phyloP scores from a whole-genome alignment of 352 stramenopile genomes.

The Pythium apleroticum region DNA sequence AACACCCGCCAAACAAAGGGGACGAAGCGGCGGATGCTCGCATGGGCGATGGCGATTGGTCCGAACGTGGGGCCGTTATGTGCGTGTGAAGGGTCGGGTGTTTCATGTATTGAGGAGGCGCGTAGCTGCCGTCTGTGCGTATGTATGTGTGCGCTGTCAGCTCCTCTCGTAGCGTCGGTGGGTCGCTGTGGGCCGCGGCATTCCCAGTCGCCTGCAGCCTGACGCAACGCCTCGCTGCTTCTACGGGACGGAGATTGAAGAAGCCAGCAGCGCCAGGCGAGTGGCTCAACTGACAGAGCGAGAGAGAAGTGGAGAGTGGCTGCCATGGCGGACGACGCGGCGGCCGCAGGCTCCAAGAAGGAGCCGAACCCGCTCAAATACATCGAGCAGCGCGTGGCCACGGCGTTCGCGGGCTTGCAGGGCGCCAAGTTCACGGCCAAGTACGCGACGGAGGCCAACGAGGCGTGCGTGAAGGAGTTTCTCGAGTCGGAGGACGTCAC shows the following conservation, averaged over 20 bases:
- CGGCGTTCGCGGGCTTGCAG: slow-evolving; percentile 54
- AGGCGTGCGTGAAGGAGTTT: slow-evolving; percentile 88
- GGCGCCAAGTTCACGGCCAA: slow-evolving; percentile 80
- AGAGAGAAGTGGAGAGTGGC: not conserved
- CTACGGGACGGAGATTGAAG: slow-evolving; percentile 15
- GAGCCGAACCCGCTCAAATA: slow-evolving; percentile 78
- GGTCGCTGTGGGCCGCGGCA: not conserved
- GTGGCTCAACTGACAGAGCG: not conserved
- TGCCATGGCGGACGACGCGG: slow-evolving; percentile 53
- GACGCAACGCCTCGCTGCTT: not conserved
- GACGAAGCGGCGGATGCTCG: not conserved
- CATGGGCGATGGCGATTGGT: not conserved
- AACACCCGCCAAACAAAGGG: not conserved
- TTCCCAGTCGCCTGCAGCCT: slow-evolving; percentile 7
- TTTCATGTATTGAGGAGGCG: slow-evolving; percentile 16
- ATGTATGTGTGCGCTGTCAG: not conserved
- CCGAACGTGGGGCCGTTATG: not conserved
- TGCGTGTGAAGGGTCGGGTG: slow-evolving; percentile 21
- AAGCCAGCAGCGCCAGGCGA: not conserved
- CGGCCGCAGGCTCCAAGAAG: slow-evolving; percentile 44
- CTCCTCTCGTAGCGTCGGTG: not conserved
- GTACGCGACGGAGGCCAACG: slow-evolving; percentile 80
- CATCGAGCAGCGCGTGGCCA: slow-evolving; percentile 80
- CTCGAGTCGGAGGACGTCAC: slow-evolving; percentile 84
- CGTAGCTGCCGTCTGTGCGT: not conserved